Evolutionary conservation across 2,329 filamentous ascomycete species (phyloP).

Genomic region (Polytolypa hystricis): DNA sequence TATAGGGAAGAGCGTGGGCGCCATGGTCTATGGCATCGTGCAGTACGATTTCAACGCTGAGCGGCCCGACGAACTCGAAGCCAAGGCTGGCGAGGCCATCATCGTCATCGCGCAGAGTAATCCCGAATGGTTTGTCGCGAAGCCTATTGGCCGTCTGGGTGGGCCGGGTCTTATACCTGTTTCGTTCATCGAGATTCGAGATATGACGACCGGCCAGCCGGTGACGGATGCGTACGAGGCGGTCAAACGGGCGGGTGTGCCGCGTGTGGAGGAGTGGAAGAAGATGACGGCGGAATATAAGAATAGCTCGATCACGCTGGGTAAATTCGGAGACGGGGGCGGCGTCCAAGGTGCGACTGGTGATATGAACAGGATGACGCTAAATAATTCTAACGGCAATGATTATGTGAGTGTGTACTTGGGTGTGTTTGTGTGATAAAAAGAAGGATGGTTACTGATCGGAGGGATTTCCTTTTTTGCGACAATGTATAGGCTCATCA

Average conservation of each 20-base stretch:
- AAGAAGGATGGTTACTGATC: constrained; percentile 10
- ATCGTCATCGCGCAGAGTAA: constrained; percentile 98
- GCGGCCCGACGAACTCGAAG: constrained; percentile 88
- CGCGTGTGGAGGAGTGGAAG: constrained; percentile 97
- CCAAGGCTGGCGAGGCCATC: constrained; percentile 89
- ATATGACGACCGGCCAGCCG: constrained; percentile 77
- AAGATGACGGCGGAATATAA: constrained; percentile 99
- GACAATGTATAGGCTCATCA: constrained; percentile 24
- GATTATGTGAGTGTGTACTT: constrained; percentile 35
- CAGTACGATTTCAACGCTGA: constrained; percentile 96
- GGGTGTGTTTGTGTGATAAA: no score
- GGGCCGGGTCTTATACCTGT: constrained; percentile 93
- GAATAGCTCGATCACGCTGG: constrained; percentile 93
- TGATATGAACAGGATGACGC: constrained; percentile 67
- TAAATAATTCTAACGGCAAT: constrained; percentile 46
- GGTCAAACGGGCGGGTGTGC: constrained; percentile 78
- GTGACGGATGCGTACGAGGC: constrained; percentile 75
- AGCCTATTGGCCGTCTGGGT: constrained; percentile 94
- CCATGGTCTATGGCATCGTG: constrained; percentile 93
- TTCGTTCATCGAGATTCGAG: constrained; percentile 89
- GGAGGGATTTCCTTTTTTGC: no score
- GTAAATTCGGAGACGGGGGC: constrained; percentile 59
- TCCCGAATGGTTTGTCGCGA: constrained; percentile 97
- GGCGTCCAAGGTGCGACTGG: constrained; percentile 51
- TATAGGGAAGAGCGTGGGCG: constrained; percentile 49